phyloP scores from a whole-genome alignment of 495 filamentous ascomycete species.

The Neurospora sp. region DNA sequence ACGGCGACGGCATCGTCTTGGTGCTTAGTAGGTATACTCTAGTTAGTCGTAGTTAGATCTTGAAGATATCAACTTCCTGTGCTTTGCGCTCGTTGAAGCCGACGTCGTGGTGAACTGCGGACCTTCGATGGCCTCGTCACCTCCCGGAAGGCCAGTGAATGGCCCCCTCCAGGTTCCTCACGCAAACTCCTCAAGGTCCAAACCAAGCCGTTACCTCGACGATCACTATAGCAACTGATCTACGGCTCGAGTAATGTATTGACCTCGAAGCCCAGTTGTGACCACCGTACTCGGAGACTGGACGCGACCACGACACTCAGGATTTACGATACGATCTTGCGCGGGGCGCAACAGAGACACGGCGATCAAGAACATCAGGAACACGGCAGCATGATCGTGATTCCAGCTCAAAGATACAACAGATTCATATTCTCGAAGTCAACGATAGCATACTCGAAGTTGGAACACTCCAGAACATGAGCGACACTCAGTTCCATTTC shows the following conservation, averaged over 20 bases:
- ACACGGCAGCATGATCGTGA: neutral
- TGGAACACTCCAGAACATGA: neutral
- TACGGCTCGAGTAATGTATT: neutral
- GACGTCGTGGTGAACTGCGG: neutral
- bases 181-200: neutral
- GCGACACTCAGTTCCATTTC: neutral
- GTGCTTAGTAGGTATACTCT: neutral
- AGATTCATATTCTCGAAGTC: neutral
- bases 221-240: neutral
- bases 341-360: neutral
- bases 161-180: neutral
- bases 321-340: neutral
- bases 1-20: neutral
- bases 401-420: neutral
- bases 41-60: neutral
- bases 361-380: neutral
- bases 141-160: neutral
- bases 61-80: neutral
- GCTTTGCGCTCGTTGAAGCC: neutral
- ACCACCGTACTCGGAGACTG: neutral
- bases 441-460: neutral
- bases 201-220: neutral
- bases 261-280: neutral
- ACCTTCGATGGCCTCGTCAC: neutral
- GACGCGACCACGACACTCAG: neutral